Evolutionary conservation across 306 rosid species (phyloP).

Genomic region (Rubus idaeus): DNA sequence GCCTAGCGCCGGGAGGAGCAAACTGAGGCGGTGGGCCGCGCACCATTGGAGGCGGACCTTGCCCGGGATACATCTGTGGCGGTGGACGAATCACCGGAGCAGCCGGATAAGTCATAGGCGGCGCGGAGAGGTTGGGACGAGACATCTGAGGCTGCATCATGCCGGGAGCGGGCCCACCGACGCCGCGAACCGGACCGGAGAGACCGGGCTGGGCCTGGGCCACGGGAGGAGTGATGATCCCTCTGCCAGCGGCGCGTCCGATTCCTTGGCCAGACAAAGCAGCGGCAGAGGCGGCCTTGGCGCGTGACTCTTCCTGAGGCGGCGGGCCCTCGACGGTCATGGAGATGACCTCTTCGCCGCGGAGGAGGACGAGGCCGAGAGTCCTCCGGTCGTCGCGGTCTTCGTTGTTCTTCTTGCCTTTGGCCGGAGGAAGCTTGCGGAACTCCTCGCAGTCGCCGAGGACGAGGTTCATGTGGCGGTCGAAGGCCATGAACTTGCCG

Average conservation of each 20-base stretch:
- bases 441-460: constrained; percentile 98
- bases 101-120: constrained; percentile 67
- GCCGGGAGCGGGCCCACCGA: constrained; percentile 93
- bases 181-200: constrained; percentile 90
- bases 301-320: constrained; percentile 89
- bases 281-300: constrained; percentile 75
- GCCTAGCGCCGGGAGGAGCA: constrained; percentile 39
- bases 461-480: constrained; percentile 98
- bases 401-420: constrained; percentile 67
- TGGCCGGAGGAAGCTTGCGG: constrained; percentile 88
- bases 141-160: constrained; percentile 99
- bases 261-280: constrained; percentile 88
- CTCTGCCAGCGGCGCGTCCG: constrained; percentile 90
- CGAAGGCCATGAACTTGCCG: constrained; percentile 98
- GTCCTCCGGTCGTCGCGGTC: constrained; percentile 97
- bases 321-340: constrained; percentile 99
- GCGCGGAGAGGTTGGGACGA: constrained; percentile 70
- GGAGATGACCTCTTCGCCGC: constrained; percentile 98
- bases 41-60: constrained; percentile 54
- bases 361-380: constrained; percentile 92
- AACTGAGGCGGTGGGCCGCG: constrained; percentile 81
- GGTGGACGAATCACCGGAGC: constrained; percentile 79
- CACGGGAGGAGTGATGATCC: constrained; percentile 68
- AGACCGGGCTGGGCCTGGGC: constrained; percentile 94
- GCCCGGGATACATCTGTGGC: constrained; percentile 62